A percentile compares a stretch with the other conserved stretches of the same genome.
phyloP scores from a whole-genome alignment of 352 stramenopile genomes.

The Phytophthora aleatoria region DNA sequence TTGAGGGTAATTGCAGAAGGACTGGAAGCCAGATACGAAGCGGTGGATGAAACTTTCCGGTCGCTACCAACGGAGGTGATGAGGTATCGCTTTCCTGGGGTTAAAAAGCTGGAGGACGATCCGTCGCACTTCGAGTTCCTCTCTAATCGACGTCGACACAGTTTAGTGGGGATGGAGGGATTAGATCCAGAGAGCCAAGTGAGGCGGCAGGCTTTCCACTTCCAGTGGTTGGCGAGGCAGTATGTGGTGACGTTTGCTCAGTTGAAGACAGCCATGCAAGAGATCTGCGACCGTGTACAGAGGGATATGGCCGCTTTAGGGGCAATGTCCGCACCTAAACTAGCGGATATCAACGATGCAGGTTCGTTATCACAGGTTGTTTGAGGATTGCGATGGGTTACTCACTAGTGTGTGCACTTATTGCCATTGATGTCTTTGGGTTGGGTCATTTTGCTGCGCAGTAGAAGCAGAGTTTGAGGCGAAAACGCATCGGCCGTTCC shows the following conservation, averaged over 20 bases:
- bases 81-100: slow-evolving; percentile 57
- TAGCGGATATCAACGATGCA: slow-evolving; percentile 66
- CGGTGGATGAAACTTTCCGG: slow-evolving; percentile 58
- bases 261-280: slow-evolving; percentile 51
- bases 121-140: slow-evolving; percentile 47
- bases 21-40: slow-evolving; percentile 56
- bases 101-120: slow-evolving; percentile 73
- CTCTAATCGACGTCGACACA: slow-evolving; percentile 31
- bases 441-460: slow-evolving; percentile 32
- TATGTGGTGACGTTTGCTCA: slow-evolving; percentile 68
- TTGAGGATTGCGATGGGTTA: not conserved
- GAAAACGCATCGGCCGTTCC: slow-evolving; percentile 80
- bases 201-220: slow-evolving; percentile 63
- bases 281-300: slow-evolving; percentile 59
- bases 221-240: slow-evolving; percentile 71
- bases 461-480: slow-evolving; percentile 88
- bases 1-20: slow-evolving; percentile 55
- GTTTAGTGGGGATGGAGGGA: slow-evolving; percentile 31
- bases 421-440: slow-evolving; percentile 22
- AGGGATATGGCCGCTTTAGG: slow-evolving; percentile 38
- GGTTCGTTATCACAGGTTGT: slow-evolving; percentile 31
- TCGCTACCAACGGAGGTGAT: slow-evolving; percentile 62
- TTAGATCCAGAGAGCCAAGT: slow-evolving; percentile 33
- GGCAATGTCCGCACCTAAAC: slow-evolving; percentile 31
- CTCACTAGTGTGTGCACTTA: slow-evolving; percentile 32